Base-by-base conservation (phyloP, 1,284 basidiomycete genomes). In the Malassezia equina region DNA sequence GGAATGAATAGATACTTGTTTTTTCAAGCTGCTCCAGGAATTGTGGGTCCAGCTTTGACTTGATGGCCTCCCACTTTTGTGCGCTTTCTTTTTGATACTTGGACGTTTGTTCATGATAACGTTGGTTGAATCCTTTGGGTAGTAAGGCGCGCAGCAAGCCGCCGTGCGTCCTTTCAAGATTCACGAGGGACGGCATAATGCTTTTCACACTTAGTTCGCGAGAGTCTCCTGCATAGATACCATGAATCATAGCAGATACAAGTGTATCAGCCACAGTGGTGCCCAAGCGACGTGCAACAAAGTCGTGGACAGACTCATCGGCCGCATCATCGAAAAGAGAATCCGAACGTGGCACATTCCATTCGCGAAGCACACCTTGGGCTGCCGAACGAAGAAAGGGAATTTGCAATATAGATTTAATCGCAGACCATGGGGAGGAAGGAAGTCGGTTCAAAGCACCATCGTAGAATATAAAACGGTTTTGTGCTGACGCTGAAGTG, bases 181-280 rank as follows among this genome's bases (percentile, higher is more conserved):
- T 81, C 80, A 82, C 86, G 17, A 94, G 65, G 3, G 78, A 77
- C 0, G 86, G 84, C 67, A 95, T 87, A 0, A 88, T 81, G 3
- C 87, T 81, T 2, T 84, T 80, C 0, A 89, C 78, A 59, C 88
- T 90, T 8, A 96, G 76, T 31, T 77, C 66, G 1, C 85, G 77
- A 3, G 88, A 82, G 66, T 93, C 89, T 0, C 88, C 83, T 0
- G 89, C 90, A 71, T 94, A 95, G 57, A 98, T 86, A 0, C 91
- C 93, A 66, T 95, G 91, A 1, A 90, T 82, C 59, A 95, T 79
- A 0, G 90, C 86, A 52, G 85, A 88, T 3, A 86, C 84, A 47
- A 94, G 80, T 4, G 81, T 81, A 9, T 82, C 80, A 0, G 90
- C 87, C 52, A 91, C 81, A 0, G 78, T 75, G 1, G 78, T 68